Evolutionary conservation across 108 stramenopile genomes (phyloP).

Genomic region (Ochromonas danica): DNA sequence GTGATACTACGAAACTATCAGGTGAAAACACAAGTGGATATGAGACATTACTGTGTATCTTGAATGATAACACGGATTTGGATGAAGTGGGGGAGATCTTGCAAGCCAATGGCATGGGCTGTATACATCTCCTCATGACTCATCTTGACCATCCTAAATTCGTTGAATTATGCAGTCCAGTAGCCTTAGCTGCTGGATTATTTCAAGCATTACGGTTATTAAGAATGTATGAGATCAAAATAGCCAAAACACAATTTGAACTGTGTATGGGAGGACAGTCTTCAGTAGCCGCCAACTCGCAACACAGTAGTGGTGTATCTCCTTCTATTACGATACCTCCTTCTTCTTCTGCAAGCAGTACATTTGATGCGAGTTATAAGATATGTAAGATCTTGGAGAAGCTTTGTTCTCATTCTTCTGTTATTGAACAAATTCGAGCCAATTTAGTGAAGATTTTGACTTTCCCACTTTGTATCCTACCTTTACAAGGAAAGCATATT

Average conservation of each 20-base stretch:
- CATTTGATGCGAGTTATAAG: background rate
- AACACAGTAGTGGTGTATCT: too few relatives aligned
- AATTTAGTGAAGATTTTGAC: conserved; percentile 20
- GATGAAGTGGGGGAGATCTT: background rate
- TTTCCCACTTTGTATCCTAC: background rate
- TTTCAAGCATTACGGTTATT: conserved; percentile 22
- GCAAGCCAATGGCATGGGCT: background rate
- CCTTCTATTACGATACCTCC: too few relatives aligned
- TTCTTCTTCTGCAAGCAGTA: background rate
- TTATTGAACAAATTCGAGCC: conserved; percentile 17
- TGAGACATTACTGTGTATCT: background rate
- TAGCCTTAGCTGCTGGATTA: conserved; percentile 21
- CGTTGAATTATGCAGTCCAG: conserved; percentile 22
- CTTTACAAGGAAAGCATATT: conserved; percentile 1
- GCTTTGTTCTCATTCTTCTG: background rate
- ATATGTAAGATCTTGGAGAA: background rate
- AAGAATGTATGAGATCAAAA: conserved; percentile 29
- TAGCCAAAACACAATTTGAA: background rate
- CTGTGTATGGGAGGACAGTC: too few relatives aligned
- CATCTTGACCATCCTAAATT: conserved; percentile 16
- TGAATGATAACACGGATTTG: background rate
- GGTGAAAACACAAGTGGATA: background rate
- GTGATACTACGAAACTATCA: background rate
- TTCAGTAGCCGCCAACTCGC: too few relatives aligned
- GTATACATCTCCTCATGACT: background rate